Percentiles rank a stretch among this genome's conserved stretches.
Evolutionary conservation across 176 grass and related monocot species (phyloP).

Genomic region (Raddia guianensis): DNA sequence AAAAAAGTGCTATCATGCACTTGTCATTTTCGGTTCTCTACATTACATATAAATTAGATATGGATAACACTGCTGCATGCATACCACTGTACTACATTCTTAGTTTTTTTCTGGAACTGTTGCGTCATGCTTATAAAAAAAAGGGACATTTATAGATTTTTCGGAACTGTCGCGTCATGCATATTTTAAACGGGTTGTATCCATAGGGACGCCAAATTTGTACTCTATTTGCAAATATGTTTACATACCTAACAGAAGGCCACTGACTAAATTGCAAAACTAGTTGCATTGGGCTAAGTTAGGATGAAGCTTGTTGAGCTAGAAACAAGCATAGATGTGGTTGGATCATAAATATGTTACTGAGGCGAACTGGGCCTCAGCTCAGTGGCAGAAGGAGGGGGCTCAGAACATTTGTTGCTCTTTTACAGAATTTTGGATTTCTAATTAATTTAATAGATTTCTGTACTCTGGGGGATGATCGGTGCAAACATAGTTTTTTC

Average conservation of each 20-base stretch:
- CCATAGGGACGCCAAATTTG: background rate
- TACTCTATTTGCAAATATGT: background rate
- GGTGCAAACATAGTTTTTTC: constrained; percentile 9
- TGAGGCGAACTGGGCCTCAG: background rate
- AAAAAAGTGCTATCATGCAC: background rate
- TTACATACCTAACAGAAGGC: background rate
- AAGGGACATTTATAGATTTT: background rate
- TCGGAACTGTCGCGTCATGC: background rate
- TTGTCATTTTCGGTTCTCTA: constrained; percentile 15
- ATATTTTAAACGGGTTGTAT: background rate
- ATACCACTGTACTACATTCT: constrained; percentile 3
- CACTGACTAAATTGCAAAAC: constrained; percentile 18
- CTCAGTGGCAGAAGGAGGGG: too few species aligned
- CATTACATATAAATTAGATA: background rate
- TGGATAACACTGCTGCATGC: constrained; percentile 1
- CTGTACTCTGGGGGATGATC: constrained; percentile 8
- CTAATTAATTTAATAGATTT: constrained; percentile 22
- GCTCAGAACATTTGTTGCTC: background rate
- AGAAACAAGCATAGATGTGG: background rate
- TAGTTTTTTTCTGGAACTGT: background rate
- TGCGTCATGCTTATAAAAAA: background rate
- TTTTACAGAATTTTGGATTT: background rate
- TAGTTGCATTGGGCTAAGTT: background rate
- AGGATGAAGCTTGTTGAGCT: background rate
- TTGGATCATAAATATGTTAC: background rate